Percentiles rank a stretch among this genome's conserved stretches.
Conservation (phyloP, 345 rosid species). For the Rhodomyrtus tomentosa region DNA sequence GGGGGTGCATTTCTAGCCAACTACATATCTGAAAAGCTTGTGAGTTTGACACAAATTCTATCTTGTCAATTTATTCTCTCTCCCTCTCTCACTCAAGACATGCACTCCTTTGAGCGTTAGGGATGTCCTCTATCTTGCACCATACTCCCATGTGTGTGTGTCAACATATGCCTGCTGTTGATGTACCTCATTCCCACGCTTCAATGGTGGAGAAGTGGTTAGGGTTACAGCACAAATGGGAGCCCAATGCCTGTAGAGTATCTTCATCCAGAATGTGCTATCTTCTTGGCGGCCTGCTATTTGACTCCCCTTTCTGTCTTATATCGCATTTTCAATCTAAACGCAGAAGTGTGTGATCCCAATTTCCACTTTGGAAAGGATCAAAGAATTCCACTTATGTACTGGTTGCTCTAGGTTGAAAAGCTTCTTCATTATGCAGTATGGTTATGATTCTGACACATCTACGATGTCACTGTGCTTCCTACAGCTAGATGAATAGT, state of each 20-base stretch:
- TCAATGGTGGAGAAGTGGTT: background rate
- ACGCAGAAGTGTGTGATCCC: background rate
- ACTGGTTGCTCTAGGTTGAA: background rate
- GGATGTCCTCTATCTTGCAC: background rate
- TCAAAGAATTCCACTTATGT: background rate
- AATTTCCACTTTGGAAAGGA: background rate
- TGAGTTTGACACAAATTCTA: constrained; percentile 10
- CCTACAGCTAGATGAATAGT: background rate
- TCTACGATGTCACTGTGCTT: background rate
- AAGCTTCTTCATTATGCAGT: background rate
- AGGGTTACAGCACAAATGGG: background rate
- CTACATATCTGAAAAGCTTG: constrained; percentile 92
- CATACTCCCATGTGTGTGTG: background rate
- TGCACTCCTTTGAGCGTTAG: background rate
- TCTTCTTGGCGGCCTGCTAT: background rate
- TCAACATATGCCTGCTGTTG: background rate
- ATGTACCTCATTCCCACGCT: background rate
- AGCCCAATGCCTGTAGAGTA: background rate
- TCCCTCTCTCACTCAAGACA: background rate
- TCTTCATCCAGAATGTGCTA: background rate
- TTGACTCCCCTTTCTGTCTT: background rate
- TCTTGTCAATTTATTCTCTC: background rate
- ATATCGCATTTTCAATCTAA: background rate
- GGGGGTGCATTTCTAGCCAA: constrained; percentile 95
- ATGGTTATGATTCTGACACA: background rate